Percentiles rank a stretch among this genome's conserved stretches.
phyloP scores from a whole-genome alignment of 176 grass and related monocot genomes.

The Tuctoria greenei region DNA sequence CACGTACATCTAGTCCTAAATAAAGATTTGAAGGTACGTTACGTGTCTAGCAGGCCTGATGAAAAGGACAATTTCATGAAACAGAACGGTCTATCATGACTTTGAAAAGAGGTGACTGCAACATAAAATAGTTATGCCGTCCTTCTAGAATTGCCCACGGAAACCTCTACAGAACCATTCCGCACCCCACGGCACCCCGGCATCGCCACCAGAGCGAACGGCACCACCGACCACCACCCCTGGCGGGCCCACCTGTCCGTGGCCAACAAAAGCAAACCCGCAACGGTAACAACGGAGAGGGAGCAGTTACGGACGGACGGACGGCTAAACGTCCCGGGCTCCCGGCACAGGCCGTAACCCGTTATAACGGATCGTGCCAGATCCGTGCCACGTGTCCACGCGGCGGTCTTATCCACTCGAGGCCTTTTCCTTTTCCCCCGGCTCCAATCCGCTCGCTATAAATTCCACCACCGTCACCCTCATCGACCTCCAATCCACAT shows the following conservation, averaged over 20 bases:
- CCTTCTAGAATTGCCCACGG: too few species aligned
- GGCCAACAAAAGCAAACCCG: not conserved
- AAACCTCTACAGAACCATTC: not conserved
- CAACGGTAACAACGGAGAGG: not conserved
- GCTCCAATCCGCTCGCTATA: slow-evolving; percentile 3
- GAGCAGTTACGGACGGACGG: not conserved
- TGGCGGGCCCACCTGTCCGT: not conserved
- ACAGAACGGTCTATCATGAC: not conserved
- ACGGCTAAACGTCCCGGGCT: not conserved
- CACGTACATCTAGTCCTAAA: not conserved
- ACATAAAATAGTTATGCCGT: not conserved
- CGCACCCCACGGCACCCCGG: not conserved
- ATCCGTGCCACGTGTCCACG: slow-evolving; percentile 24
- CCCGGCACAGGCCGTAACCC: not conserved
- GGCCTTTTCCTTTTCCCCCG: not conserved
- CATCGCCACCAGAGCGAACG: too few species aligned
- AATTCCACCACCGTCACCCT: not conserved
- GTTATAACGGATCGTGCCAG: not conserved
- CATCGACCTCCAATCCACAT: too few species aligned
- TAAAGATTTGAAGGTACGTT: not conserved
- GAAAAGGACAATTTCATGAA: not conserved
- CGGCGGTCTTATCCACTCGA: slow-evolving; percentile 35
- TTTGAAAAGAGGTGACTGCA: not conserved
- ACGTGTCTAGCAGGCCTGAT: not conserved
- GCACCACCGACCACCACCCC: not conserved